Base-by-base conservation (phyloP, 1,139 yeast species). In the Pichia sp. region DNA sequence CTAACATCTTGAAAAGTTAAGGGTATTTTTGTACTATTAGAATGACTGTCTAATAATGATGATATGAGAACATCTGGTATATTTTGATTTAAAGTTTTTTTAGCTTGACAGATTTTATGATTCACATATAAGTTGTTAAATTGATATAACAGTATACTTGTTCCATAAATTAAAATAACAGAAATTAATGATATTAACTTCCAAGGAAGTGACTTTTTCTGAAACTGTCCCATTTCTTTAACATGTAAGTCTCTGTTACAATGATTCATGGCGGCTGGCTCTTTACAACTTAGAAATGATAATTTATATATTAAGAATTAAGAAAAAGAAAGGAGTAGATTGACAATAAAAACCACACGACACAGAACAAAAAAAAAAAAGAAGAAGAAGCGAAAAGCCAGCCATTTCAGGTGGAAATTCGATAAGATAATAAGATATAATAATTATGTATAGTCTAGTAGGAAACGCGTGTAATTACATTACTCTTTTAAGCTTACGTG, bases 1-100 rank as follows among this genome's bases (percentile, higher is more conserved):
- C 86, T 69, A 0, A 67, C 63, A 41, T 64, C 59, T 1, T 61
- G 60, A 46, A 72, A 69, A 0, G 69, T 60, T 3, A 73, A 40
- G 6, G 64, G 63, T 5, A 45, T 43, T 39, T 52, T 58, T 9
- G 27, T 32, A 39, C 25, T 31, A n/a, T 30, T n/a, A n/a, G 16
- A 28, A 20, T 9, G 4, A 16, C 16, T 16, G 16, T 16, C 16
- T 16, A 16, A 16, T 16, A 16, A 16, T 16, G 16, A 16, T 16
- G 16, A 16, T 16, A 16, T 16, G 16, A 10, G 4, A 32, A 23
- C 35, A 10, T 23, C 35, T 10, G 16, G 16, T 16, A 16, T 16
- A 16, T 16, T 16, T 16, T 16, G 16, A 16, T 16, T 11, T 4
- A 11, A 8, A 12, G 23, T 22, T 31, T 25, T 22, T 27, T 22